These are phyloP conservation scores for Orbilia blumenaviensis DNA, from an alignment of 2,329 filamentous ascomycete species.

Conservation along the genomic window DNA sequence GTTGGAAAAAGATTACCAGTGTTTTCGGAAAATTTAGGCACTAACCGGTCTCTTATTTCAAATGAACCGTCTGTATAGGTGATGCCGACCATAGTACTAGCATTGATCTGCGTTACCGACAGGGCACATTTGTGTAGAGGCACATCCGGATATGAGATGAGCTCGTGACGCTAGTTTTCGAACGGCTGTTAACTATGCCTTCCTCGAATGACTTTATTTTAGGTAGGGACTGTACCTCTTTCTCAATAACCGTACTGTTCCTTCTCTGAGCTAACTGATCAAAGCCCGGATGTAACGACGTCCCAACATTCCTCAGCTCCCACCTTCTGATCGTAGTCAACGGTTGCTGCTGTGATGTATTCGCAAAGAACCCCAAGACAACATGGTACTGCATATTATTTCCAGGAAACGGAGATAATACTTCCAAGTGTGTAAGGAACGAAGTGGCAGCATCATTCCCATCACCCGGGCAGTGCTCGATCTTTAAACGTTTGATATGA, in stretches of 20 bases:
- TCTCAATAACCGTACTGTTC: slow-evolving; percentile 64
- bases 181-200: neutral
- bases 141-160: slow-evolving; percentile 68
- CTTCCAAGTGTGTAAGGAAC: slow-evolving; percentile 77
- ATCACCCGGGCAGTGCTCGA: slow-evolving; percentile 58
- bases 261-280: slow-evolving; percentile 76
- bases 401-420: slow-evolving; percentile 74
- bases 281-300: slow-evolving; percentile 77
- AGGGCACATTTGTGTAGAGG: slow-evolving; percentile 72
- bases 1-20: neutral
- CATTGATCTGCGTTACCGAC: slow-evolving; percentile 73
- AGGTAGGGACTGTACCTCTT: slow-evolving; percentile 58
- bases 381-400: slow-evolving; percentile 67
- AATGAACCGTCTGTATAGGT: slow-evolving; percentile 72
- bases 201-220: no score
- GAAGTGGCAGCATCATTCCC: slow-evolving; percentile 66
- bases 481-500: slow-evolving; percentile 55
- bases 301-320: slow-evolving; percentile 75
- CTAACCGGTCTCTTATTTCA: slow-evolving; percentile 53
- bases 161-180: slow-evolving; percentile 70
- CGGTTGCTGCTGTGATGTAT: slow-evolving; percentile 66
- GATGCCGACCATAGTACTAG: slow-evolving; percentile 74
- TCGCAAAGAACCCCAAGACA: slow-evolving; percentile 73
- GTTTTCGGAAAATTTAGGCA: neutral
- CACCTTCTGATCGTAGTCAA: slow-evolving; percentile 83